Conservation (phyloP, 768 basidiomycete species). For the Austroboletus eburneus region DNA sequence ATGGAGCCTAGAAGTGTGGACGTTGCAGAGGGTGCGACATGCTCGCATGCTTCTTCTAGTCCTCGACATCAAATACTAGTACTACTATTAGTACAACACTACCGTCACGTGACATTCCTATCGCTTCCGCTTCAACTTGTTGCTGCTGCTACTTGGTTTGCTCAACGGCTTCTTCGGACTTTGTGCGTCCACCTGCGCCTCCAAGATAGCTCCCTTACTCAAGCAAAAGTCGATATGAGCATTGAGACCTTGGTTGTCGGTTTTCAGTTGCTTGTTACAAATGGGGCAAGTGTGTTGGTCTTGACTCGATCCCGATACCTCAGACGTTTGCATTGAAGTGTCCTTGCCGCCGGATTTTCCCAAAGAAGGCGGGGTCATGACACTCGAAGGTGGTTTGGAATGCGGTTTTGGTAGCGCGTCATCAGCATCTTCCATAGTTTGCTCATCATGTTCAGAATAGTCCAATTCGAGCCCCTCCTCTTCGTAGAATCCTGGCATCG, state of each 20-base stretch:
- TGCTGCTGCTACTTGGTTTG: neutral
- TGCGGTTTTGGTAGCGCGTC: neutral
- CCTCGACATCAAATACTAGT: neutral
- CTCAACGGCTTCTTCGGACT: slow-evolving; percentile 14
- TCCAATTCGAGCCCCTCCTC: slow-evolving; percentile 34
- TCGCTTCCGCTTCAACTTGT: slow-evolving; percentile 14
- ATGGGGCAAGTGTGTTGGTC: slow-evolving; percentile 62
- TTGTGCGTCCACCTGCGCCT: slow-evolving; percentile 48
- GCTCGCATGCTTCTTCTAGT: slow-evolving; percentile 16
- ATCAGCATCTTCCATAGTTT: slow-evolving; percentile 6
- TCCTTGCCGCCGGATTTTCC: neutral
- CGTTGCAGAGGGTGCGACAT: slow-evolving; percentile 22
- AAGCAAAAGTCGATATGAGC: slow-evolving; percentile 89
- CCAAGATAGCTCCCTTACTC: slow-evolving; percentile 69
- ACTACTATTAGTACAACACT: neutral
- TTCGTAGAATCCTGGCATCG: slow-evolving; percentile 54
- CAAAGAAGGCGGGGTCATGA: neutral
- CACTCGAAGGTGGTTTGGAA: slow-evolving; percentile 15
- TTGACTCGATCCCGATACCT: slow-evolving; percentile 14
- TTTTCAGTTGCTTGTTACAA: slow-evolving; percentile 56
- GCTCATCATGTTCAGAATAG: slow-evolving; percentile 7
- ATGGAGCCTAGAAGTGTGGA: too few relatives aligned
- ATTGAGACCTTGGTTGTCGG: slow-evolving; percentile 77
- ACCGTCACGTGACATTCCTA: slow-evolving; percentile 16
- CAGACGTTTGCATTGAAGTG: slow-evolving; percentile 1